Base-by-base conservation (phyloP, 352 stramenopile species). In the Phytophthora europaea region DNA sequence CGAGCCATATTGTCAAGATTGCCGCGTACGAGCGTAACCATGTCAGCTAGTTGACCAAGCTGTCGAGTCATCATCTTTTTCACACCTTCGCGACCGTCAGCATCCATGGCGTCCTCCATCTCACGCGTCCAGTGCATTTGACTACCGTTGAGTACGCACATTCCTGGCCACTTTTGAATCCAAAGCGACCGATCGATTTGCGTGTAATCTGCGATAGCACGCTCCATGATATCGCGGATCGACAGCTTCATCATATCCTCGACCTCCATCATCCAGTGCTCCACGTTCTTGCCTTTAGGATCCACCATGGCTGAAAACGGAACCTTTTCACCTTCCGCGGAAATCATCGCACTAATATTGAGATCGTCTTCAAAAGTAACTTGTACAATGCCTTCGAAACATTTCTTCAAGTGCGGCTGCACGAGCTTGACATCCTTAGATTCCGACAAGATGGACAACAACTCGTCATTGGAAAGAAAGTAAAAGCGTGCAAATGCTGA, bases 121-220 rank as follows among this genome's bases (percentile, higher is more conserved):
- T 95, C 89, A 20, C 88, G 75, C 4, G 96, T 98, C 96, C 96
- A 99, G 70, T 98, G 91, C 85, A 98, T 97, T 61, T 99, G 95
- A 38, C 88, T 97, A 8, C 91, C 95, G 60, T 98, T 98, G 16
- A 99, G 74, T 2, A 97, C 89, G 54, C 89, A 96, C 89, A 95
- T 95, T 23, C 90, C 90, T 0, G 90, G 89, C 93, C 95, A 98
- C 54, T 95, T 95, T 65, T 98, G 91, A 70, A 99, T 97, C 96
- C 96, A 99, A 20, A 97, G 64, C 2, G 90, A 90, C 5, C 94
- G 82, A 72, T 92, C 82, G 28, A 90, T 92, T 45, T 83, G 78
- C 6, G 88, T 89, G 67, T 99, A 99, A 57, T 99, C 93, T 8
- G 85, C 57, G 52, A 98, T 98, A 26, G 89, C 85, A 22, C 85